phyloP scores from a whole-genome alignment of 345 rosid genomes.

The Pistacia integerrima region DNA sequence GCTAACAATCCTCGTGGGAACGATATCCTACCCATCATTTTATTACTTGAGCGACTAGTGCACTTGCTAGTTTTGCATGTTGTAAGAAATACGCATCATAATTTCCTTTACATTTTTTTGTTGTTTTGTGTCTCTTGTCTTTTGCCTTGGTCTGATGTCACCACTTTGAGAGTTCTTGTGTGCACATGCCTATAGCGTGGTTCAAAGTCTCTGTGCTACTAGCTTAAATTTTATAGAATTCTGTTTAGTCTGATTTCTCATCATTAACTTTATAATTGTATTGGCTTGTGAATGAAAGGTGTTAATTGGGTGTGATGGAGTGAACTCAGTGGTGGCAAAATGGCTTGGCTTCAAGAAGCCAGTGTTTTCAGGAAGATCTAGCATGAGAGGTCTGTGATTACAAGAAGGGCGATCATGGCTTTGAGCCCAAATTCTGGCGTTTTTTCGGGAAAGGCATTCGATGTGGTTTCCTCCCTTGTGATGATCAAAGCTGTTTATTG shows the following conservation, averaged over 20 bases:
- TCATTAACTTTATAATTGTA: background rate
- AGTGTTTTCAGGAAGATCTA: constrained; percentile 19
- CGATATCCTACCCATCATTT: no score
- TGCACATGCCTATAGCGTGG: no score
- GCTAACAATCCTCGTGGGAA: no score
- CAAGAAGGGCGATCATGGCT: background rate
- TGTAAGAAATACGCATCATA: no score
- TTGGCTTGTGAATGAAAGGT: constrained; percentile 34
- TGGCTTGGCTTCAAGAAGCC: constrained; percentile 60
- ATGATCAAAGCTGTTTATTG: constrained; percentile 28
- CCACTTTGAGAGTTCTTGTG: no score
- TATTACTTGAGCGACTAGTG: no score
- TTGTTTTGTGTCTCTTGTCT: no score
- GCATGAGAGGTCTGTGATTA: background rate
- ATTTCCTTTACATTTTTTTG: no score
- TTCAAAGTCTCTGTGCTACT: constrained; percentile 16
- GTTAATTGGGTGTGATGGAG: constrained; percentile 76
- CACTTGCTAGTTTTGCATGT: no score
- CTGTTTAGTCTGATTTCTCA: background rate
- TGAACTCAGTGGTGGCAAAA: constrained; percentile 65
- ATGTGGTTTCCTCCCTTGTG: constrained; percentile 8
- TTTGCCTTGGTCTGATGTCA: no score
- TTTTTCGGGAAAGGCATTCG: constrained; percentile 1
- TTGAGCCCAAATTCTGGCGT: constrained; percentile 7
- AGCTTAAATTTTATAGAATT: constrained; percentile 6